Evolutionary conservation across 768 basidiomycete species (phyloP), one percentile per base, ranked within the genome.

Genomic region (Russula compacta): DNA sequence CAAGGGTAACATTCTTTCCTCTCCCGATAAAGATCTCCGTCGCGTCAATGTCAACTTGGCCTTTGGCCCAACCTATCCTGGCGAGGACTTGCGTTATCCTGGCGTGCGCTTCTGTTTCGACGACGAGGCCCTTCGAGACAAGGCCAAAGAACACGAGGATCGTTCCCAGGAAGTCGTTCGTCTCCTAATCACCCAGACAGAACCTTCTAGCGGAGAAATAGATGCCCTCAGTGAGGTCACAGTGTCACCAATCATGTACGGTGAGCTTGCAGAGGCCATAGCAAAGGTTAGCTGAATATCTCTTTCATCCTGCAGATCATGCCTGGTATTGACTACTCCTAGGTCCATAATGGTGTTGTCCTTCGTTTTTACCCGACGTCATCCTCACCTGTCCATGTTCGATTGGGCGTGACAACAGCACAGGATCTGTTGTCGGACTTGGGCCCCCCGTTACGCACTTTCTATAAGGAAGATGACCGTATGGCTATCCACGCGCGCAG

Each of bases 381-480:
- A 12, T 71, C 79, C 4, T 68, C 69, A 40, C 78, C 81, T 17
- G 67, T 92, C 24, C 78, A 83, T 44, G 73, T 95, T 52, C 76
- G 78, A 21, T 70, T 97, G 17, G 85, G 89, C 24, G 76, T 83
- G 66, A 94, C 90, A 6, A 92, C 85, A 8, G 85, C 87, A 2
- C 90, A 95, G 70, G 92, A 94, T 70, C 73, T 95, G 48, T 81
- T 77, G 1, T 75, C 87, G 29, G 90, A 91, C 64, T 76, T 95
- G 19, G 93, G 93, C 6, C 79, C 88, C 14, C 92, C 93, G 5
- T 74, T 84, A 15, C 79, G 86, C 35, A 76, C 85, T 53, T 87
- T 88, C 71, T 89, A 91, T 75, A 93, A 94, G 70, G 92, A 94
- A 58, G 93, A 95, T 67, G 85, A 89, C 64, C 76, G 90, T 53